Percentiles rank a stretch among this genome's conserved stretches.
Conservation (phyloP, 2,329 filamentous ascomycete species). For the Fusarium vanettenii region DNA sequence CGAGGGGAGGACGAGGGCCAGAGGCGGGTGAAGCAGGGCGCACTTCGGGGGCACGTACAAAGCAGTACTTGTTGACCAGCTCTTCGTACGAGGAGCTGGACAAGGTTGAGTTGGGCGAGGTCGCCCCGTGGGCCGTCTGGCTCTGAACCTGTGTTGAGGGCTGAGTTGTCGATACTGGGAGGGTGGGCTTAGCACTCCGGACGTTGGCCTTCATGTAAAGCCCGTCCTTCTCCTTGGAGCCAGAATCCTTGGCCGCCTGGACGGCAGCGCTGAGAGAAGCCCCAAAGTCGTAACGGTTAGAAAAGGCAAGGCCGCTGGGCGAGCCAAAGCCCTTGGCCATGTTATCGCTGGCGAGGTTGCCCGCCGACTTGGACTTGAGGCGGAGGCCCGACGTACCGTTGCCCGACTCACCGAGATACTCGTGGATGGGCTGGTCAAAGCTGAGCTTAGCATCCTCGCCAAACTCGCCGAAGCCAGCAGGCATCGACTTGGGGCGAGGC, state of each 20-base stretch:
- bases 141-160: slow-evolving; percentile 27
- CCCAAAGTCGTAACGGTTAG: slow-evolving; percentile 94
- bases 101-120: slow-evolving; percentile 68
- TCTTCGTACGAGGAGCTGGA: slow-evolving; percentile 94
- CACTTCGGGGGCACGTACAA: slow-evolving; percentile 81
- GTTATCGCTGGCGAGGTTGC: slow-evolving; percentile 73
- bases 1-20: slow-evolving; percentile 34
- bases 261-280: slow-evolving; percentile 90
- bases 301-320: slow-evolving; percentile 80
- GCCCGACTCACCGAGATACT: slow-evolving; percentile 72
- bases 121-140: slow-evolving; percentile 53
- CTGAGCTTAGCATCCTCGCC: slow-evolving; percentile 68
- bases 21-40: slow-evolving; percentile 42
- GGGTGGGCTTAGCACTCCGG: slow-evolving; percentile 41
- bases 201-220: slow-evolving; percentile 66
- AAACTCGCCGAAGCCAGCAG: slow-evolving; percentile 77
- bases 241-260: slow-evolving; percentile 74
- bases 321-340: slow-evolving; percentile 62
- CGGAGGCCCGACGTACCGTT: slow-evolving; percentile 68
- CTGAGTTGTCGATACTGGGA: slow-evolving; percentile 42
- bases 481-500: slow-evolving; percentile 66
- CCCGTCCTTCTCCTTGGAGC: slow-evolving; percentile 69
- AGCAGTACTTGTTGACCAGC: slow-evolving; percentile 98
- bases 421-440: slow-evolving; percentile 70
- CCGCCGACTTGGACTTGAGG: slow-evolving; percentile 76